Base-by-base conservation (phyloP, 176 grass and related monocot genomes). In the Otatea glauca region DNA sequence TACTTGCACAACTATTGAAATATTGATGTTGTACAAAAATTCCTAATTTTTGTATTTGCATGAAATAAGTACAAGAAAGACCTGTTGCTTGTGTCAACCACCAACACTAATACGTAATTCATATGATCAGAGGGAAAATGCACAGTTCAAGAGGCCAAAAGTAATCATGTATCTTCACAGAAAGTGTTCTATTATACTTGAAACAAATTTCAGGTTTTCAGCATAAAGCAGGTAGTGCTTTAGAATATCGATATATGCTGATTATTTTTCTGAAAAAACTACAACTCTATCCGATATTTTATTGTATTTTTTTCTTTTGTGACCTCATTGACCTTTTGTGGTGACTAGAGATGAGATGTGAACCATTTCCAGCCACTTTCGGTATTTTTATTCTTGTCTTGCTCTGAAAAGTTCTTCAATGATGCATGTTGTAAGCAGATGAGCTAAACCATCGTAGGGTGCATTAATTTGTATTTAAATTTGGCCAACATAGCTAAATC, bases 321-420 rank as follows among this genome's bases (percentile, higher is more conserved):
- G 62, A 65, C 3, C 10, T 65, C 13, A 34, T 65, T 65, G 27
- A 65, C 62, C 12, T 65, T 15, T 65, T 4, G 3, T 60, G n/a
- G 56, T 60, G 56, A 63, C 60, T 63, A 25, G 64, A 34, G 70
- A 81, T 81, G 37, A 45, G 13, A 58, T 75, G 61, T 38, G 66
- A 58, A 38, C 12, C 16, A 87, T 81, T 68, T 87, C 27, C 48
- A 7, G 25, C 29, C 20, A 60, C 51, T 47, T 20, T 35, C 24
- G 15, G 24, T 37, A 35, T 65, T 59, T 75, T 55, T 51, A 78
- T 68, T 60, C 21, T 84, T 66, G 71, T 81, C 55, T 55, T 72
- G 50, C 61, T 73, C 45, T 49, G 39, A 81, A 41, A 78, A 41
- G 12, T 79, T 74, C 55, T 34, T 50, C 1, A 47, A 47, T 74